Conservation (phyloP, 176 grass and related monocot species). For the Hsuehochloa calcarea region DNA sequence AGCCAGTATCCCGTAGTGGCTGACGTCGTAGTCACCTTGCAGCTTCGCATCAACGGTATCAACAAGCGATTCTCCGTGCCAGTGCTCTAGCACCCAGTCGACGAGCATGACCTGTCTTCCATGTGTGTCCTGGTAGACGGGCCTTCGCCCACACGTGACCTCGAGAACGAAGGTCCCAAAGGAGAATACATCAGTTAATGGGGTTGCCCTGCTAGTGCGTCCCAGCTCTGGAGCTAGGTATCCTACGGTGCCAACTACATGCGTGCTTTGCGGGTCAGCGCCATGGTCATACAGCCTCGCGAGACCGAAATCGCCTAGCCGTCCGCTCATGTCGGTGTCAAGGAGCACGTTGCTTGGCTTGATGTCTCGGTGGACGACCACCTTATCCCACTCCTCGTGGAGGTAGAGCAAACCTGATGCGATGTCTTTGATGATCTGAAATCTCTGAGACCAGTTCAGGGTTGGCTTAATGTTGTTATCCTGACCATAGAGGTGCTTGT, state of each 20-base stretch:
- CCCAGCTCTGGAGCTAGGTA: conserved; percentile 49
- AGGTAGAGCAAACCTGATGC: conserved; percentile 28
- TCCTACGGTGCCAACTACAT: conserved; percentile 33
- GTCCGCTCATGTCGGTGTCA: conserved; percentile 28
- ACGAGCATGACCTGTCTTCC: neutral
- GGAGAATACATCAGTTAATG: conserved; percentile 31
- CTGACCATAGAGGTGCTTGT: neutral
- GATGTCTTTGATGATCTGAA: conserved; percentile 25
- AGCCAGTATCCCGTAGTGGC: too few relatives aligned
- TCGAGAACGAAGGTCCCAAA: conserved; percentile 33
- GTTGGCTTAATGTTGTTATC: neutral
- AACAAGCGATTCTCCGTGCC: neutral
- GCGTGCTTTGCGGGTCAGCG: conserved; percentile 19
- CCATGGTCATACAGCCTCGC: conserved; percentile 45
- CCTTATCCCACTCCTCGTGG: conserved; percentile 34
- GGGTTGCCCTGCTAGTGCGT: conserved; percentile 13
- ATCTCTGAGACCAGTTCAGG: conserved; percentile 13
- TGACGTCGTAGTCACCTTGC: neutral
- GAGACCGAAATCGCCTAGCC: conserved; percentile 43
- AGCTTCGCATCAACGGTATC: neutral
- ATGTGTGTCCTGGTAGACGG: neutral
- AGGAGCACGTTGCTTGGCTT: conserved; percentile 78
- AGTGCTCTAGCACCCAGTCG: conserved; percentile 15
- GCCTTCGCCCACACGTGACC: conserved; percentile 14
- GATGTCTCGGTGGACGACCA: conserved; percentile 63